Base-by-base conservation (phyloP, 371 early-diverging fungal genomes). In the Amoeboaphelidium protococcarum region DNA sequence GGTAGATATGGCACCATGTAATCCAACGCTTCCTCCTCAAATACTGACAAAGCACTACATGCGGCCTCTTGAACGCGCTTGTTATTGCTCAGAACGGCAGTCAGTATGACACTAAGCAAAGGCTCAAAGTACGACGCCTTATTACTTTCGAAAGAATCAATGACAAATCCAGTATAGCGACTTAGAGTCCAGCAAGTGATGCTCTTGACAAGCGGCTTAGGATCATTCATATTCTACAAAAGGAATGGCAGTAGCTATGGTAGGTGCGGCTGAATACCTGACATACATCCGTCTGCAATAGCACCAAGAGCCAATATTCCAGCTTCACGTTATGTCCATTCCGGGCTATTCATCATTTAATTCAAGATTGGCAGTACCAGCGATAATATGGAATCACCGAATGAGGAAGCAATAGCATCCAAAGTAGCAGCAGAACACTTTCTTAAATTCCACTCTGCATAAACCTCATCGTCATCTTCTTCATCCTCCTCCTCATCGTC, bases 181-280 rank as follows among this genome's bases (percentile, higher is more conserved):
- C 89, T 80, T 44, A 90, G 66, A 25, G 92, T 85, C 95, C 95
- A 94, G 66, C 91, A 90, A 13, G 91, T 78, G 56, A 94, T 94
- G n/a, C 86, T 78, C 46, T 90, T 76, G 42, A 92, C 82, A 47
- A 90, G 67, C 4, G 86, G 79, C 77, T 82, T 78, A 45, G 73
- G 64, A 58, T 90, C 78, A 46, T 71, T 69, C 55, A 90, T 64
- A 51, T 73, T 75, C 47, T 61, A 61, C 22, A 87, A 61, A 46
- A 95, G 67, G 57, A 76, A 80, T 42, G 87, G 88, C 13, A 88
- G 64, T 42, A 91, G 66, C 25, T 72, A 72, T 25, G 82, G 78
- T 52, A 92, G 62, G 66, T 91, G 86, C 26, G 73, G 77, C 53
- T 76, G 74, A 55, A 95, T 85, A 19, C 86, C 86, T 13, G 64